These are phyloP conservation scores for Aspergillus felis DNA, from an alignment of 2,329 filamentous ascomycete species.

Conservation along the genomic window DNA sequence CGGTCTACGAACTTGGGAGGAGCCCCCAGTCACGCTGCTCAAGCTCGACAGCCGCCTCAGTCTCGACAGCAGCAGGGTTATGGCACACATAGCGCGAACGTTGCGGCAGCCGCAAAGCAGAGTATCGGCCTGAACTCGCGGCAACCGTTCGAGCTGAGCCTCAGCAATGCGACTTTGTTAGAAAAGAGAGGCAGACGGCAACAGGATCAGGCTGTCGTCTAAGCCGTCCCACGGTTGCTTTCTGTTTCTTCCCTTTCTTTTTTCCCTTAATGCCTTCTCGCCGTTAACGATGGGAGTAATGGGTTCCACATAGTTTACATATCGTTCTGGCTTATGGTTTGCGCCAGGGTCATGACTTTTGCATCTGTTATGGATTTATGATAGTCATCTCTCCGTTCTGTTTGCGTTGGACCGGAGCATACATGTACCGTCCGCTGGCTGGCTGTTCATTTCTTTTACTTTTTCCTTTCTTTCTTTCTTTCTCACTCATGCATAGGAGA, in stretches of 20 bases:
- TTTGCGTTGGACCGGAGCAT: slow-evolving; percentile 6
- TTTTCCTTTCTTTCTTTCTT: neutral
- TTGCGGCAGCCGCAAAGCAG: slow-evolving; percentile 77
- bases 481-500: slow-evolving; percentile 3
- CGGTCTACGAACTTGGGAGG: slow-evolving; percentile 71
- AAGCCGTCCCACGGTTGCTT: neutral
- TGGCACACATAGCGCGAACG: slow-evolving; percentile 79
- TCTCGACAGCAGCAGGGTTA: slow-evolving; percentile 64
- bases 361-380: slow-evolving; percentile 8
- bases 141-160: slow-evolving; percentile 84
- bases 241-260: slow-evolving; percentile 1
- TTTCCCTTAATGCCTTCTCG: neutral
- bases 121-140: slow-evolving; percentile 71
- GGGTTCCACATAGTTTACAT: neutral
- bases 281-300: neutral
- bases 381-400: slow-evolving; percentile 6
- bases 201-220: slow-evolving; percentile 28
- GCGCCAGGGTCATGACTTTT: neutral
- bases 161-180: slow-evolving; percentile 85
- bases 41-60: slow-evolving; percentile 55
- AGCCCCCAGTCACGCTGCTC: slow-evolving; percentile 57
- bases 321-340: neutral
- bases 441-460: slow-evolving; percentile 4
- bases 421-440: slow-evolving; percentile 5
- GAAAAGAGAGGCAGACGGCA: slow-evolving; percentile 59